Base-by-base conservation (phyloP, 306 rosid species). In the Vachellia collinsii region DNA sequence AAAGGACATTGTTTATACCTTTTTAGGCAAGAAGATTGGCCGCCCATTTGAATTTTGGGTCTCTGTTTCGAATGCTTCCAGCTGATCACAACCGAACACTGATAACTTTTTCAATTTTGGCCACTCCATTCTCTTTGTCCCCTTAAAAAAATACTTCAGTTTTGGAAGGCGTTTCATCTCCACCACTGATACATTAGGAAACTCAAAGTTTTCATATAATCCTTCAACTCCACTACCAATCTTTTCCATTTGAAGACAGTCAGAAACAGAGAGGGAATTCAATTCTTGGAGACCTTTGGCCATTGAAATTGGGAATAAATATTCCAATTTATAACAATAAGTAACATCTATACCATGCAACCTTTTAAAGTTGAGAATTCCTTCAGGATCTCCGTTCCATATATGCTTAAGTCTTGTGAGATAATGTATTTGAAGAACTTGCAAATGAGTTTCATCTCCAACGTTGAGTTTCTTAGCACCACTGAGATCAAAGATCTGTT, bases 231-330 rank as follows among this genome's bases (percentile, higher is more conserved):
- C 2, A 9, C 4, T 12, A 17, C 63, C 78, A 77, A 82, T 38
- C 59, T 82, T 61, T 23, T 11, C 39, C 85, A 82, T 59, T 8
- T 5, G 0, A 25, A 0, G 0, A 6, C 86, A 83, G 19, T 41
- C 0, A 1, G 0, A 0, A 1, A 80, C 42, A 61, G 6, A n/a
- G 56, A 84, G 59, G 11, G 3, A 1, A 51, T 75, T 72, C 20
- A 61, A 59, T 0, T 47, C 61, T 7, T 7, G 0, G 17, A 73
- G 58, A 51, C 0, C 4, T 74, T 4, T 51, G 19, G 75, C 75
- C 11, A 75, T 14, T 7, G 59, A 65, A 53, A 29, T 0, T 58
- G 84, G 84, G 13, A 84, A 80, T 23, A 84, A n/a, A 72, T 74
- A 25, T 23, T 43, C 0, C 47, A 84, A 19, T 5, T 7, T 6